Conservation (phyloP, 805 yeast genomes). For the Metschnikowia colocasiae region DNA sequence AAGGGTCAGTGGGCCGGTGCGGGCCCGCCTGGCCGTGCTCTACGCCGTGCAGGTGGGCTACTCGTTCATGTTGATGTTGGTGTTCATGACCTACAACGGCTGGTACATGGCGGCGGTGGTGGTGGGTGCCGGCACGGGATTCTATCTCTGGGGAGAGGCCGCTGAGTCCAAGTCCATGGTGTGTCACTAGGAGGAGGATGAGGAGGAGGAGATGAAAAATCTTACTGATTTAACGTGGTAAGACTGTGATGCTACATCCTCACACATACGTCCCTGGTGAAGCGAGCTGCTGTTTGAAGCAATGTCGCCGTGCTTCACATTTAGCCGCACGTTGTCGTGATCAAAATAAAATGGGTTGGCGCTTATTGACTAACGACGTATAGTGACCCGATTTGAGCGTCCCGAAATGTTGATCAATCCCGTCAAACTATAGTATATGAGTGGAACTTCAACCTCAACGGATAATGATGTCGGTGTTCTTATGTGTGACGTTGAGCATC, state of each 20-base stretch:
- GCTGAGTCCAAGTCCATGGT: conserved; percentile 23
- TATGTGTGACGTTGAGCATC: conserved; percentile 50
- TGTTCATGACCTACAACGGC: conserved; percentile 84
- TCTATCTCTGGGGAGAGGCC: conserved; percentile 51
- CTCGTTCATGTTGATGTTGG: conserved; percentile 70
- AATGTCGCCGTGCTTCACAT: conserved; percentile 45
- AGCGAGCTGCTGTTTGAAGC: conserved; percentile 27
- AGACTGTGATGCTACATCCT: conserved; percentile 11
- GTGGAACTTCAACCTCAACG: conserved; percentile 49
- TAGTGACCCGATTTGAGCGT: conserved; percentile 72
- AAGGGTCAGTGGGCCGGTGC: conserved; percentile 1
- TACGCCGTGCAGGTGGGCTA: conserved; percentile 68
- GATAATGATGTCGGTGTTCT: conserved; percentile 53
- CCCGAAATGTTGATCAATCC: conserved; percentile 74
- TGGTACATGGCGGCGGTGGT: conserved; percentile 78
- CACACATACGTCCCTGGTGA: conserved; percentile 63
- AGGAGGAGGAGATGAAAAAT: background rate
- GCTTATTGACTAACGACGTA: conserved; percentile 60
- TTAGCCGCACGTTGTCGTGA: conserved; percentile 55
- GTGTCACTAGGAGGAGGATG: conserved; percentile 34
- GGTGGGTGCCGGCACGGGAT: conserved; percentile 68
- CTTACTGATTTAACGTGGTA: too few relatives aligned
- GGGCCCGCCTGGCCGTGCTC: conserved; percentile 36
- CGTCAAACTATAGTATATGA: conserved; percentile 48
- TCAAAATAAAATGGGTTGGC: conserved; percentile 57